Conservation (phyloP, 2,329 filamentous ascomycete species). For the Grosmannia penicillata region DNA sequence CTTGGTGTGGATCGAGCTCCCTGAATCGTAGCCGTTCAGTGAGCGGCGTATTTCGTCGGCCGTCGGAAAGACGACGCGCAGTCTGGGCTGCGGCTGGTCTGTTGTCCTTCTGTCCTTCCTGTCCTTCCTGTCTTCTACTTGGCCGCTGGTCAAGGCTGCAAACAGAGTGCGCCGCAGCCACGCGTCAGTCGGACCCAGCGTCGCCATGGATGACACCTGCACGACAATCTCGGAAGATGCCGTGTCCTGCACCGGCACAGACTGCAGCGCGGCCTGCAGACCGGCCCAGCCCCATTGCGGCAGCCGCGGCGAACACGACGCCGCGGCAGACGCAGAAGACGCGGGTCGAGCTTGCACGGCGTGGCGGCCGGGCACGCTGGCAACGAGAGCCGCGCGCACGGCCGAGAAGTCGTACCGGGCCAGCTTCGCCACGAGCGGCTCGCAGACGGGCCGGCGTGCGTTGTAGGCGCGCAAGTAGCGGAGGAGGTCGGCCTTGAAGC, state of each 20-base stretch:
- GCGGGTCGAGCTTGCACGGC: background rate
- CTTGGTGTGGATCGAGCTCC: conserved; percentile 71
- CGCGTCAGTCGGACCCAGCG: conserved; percentile 51
- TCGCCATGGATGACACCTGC: conserved; percentile 72
- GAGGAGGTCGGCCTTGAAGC: conserved; percentile 64
- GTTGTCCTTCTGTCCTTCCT: background rate
- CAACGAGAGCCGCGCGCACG: conserved; percentile 58
- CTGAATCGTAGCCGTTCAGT: conserved; percentile 64
- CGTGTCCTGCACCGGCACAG: conserved; percentile 28
- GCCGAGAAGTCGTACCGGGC: conserved; percentile 51
- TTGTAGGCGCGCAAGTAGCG: conserved; percentile 61
- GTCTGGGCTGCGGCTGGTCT: conserved; percentile 25
- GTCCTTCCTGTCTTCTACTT: conserved; percentile 5
- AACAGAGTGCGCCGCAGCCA: conserved; percentile 60
- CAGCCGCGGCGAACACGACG: background rate
- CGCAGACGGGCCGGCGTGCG: conserved; percentile 34
- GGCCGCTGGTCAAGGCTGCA: conserved; percentile 25
- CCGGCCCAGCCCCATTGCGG: conserved; percentile 68
- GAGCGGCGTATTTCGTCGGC: conserved; percentile 62
- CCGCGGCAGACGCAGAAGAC: conserved; percentile 20
- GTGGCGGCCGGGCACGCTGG: conserved; percentile 61
- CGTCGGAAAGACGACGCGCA: conserved; percentile 70
- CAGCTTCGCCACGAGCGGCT: conserved; percentile 41
- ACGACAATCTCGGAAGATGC: conserved; percentile 32
- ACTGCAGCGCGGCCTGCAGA: conserved; percentile 42